A percentile compares a stretch with the other conserved stretches of the same genome.
Conservation (phyloP, 2,329 filamentous ascomycete genomes). For the Claviceps citrina region DNA sequence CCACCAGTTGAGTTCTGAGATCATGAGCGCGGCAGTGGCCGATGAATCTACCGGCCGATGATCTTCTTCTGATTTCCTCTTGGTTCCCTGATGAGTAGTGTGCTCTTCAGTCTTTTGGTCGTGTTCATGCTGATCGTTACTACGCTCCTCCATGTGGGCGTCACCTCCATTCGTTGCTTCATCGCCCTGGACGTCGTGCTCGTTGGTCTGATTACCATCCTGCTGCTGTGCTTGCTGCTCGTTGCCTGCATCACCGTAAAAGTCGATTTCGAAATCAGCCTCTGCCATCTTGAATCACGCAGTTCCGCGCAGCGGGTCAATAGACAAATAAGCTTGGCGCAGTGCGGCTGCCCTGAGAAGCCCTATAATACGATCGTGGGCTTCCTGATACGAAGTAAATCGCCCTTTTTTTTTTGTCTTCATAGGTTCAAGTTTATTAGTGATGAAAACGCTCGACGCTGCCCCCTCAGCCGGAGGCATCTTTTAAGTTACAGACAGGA, state of each 20-base stretch:
- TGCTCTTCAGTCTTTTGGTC: conserved; percentile 14
- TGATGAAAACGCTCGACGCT: background rate
- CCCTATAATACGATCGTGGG: background rate
- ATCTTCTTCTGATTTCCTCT: conserved; percentile 45
- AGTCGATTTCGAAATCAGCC: conserved; percentile 58
- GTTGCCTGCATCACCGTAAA: conserved; percentile 46
- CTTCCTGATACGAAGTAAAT: background rate
- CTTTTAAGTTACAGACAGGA: conserved; percentile 3
- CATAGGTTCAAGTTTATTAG: conserved; percentile 2
- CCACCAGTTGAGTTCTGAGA: conserved; percentile 94
- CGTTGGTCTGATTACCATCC: conserved; percentile 23
- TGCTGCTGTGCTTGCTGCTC: conserved; percentile 23
- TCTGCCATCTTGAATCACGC: conserved; percentile 41
- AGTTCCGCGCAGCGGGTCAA: too few species aligned
- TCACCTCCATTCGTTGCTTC: conserved; percentile 26
- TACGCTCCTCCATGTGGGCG: conserved; percentile 17
- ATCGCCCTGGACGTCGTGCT: conserved; percentile 7
- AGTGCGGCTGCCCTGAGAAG: background rate
- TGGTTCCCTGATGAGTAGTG: conserved; percentile 31
- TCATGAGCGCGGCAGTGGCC: conserved; percentile 57
- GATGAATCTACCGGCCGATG: conserved; percentile 42
- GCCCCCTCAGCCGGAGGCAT: background rate
- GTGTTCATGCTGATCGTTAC: conserved; percentile 9
- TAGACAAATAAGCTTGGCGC: too few species aligned
- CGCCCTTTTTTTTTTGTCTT: conserved; percentile 1